Conservation (phyloP, 164 flowering plant genomes). For the Chloranthus sessilifolius region DNA sequence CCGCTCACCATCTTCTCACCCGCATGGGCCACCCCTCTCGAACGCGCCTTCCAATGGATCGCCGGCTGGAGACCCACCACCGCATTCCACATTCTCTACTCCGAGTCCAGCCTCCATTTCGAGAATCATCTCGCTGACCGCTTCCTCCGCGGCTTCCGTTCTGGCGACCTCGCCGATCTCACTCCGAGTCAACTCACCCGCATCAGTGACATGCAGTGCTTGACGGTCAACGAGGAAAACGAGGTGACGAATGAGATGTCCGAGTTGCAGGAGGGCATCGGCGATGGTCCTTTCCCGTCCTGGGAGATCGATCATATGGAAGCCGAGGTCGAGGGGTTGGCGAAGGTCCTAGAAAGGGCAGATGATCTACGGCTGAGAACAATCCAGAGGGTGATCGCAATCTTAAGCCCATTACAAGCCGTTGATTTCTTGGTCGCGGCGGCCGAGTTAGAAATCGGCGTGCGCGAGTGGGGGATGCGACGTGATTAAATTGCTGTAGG, state of each 20-base stretch:
- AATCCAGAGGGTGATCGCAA: slow-evolving; percentile 29
- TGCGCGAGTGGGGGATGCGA: slow-evolving; percentile 62
- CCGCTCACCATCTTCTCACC: slow-evolving; percentile 47
- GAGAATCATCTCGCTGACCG: slow-evolving; percentile 36
- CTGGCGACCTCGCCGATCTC: slow-evolving; percentile 42
- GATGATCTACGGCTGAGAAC: slow-evolving; percentile 54
- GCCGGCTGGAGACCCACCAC: slow-evolving; percentile 76
- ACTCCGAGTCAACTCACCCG: slow-evolving; percentile 33
- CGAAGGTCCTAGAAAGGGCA: slow-evolving; percentile 32
- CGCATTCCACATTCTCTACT: slow-evolving; percentile 68
- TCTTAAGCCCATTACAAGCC: slow-evolving; percentile 40
- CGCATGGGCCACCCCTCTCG: slow-evolving; percentile 45
- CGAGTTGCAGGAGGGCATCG: slow-evolving; percentile 44
- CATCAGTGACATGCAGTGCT: slow-evolving; percentile 42
- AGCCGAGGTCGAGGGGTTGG: slow-evolving; percentile 28
- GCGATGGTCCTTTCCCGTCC: slow-evolving; percentile 25
- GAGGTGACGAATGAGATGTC: slow-evolving; percentile 46
- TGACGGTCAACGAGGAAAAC: slow-evolving; percentile 38
- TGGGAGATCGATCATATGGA: too few species aligned
- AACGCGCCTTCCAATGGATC: slow-evolving; percentile 76
- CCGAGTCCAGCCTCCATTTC: slow-evolving; percentile 56
- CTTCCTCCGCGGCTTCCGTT: slow-evolving; percentile 34
- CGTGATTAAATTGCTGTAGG: too few species aligned
- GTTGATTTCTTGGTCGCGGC: slow-evolving; percentile 68
- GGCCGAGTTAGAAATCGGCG: slow-evolving; percentile 50